A percentile compares a stretch with the other conserved stretches of the same genome.
These are phyloP conservation scores for Fagus crenata DNA, from an alignment of 306 rosid genomes.

Conservation along the genomic window DNA sequence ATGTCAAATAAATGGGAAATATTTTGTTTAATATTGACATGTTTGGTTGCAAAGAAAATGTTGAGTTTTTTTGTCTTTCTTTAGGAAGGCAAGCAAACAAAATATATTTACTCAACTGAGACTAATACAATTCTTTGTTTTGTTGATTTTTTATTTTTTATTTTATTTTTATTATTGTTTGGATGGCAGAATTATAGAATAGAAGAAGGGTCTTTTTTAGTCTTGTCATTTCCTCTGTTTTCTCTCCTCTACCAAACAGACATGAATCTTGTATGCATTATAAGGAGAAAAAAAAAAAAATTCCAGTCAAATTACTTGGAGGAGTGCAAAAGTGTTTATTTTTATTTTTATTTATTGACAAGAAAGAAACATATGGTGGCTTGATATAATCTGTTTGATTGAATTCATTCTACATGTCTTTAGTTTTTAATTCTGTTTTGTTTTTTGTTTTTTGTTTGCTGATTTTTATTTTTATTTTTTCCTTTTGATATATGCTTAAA, in stretches of 20 bases:
- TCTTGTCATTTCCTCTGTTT: not conserved
- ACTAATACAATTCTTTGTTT: not conserved
- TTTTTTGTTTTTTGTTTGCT: not conserved
- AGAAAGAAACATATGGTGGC: not conserved
- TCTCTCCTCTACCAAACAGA: constrained; percentile 1
- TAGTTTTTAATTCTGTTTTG: not conserved
- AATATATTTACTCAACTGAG: not conserved
- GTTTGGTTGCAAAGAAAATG: constrained; percentile 25
- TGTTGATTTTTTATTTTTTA: not conserved
- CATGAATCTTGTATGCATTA: not conserved
- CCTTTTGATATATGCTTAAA: too few relatives aligned
- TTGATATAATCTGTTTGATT: not conserved
- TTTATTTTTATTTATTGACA: not conserved
- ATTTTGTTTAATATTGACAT: not conserved
- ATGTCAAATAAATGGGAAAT: not conserved
- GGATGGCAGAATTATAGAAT: not conserved
- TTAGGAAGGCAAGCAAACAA: not conserved
- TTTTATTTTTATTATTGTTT: not conserved
- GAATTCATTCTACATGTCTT: not conserved
- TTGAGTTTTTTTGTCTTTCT: not conserved
- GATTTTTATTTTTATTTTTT: not conserved
- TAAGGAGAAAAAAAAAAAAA: not conserved
- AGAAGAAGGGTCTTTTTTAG: not conserved
- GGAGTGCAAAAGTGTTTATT: not conserved
- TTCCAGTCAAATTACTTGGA: not conserved